Evolutionary conservation across 2,329 filamentous ascomycete genomes (phyloP).

Genomic region (Gaeumannomyces tritici): DNA sequence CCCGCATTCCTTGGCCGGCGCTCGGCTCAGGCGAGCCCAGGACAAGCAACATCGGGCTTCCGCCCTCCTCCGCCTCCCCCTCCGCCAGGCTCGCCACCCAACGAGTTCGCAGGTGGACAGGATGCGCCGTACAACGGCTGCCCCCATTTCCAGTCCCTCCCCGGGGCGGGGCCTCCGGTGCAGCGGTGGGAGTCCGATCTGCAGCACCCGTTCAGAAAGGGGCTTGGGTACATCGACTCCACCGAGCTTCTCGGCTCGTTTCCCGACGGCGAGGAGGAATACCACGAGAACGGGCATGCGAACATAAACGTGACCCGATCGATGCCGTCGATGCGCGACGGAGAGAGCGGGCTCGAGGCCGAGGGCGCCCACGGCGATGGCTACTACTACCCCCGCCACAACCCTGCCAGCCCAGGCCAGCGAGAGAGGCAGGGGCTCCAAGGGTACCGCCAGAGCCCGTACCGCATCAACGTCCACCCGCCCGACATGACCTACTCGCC

Average conservation of each 20-base stretch:
- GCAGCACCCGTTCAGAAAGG: constrained; percentile 12
- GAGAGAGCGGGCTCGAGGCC: background rate
- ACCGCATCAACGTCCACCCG: constrained; percentile 13
- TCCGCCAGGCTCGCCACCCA: constrained; percentile 2
- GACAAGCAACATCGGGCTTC: constrained; percentile 15
- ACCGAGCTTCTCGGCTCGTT: constrained; percentile 8
- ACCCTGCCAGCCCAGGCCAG: background rate
- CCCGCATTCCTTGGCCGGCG: constrained; percentile 18
- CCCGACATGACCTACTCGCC: constrained; percentile 12
- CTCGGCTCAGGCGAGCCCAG: constrained; percentile 22
- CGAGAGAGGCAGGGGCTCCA: background rate
- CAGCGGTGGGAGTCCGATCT: constrained; percentile 17
- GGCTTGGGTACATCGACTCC: constrained; percentile 11
- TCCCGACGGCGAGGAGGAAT: constrained; percentile 7
- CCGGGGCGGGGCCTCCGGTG: constrained; percentile 6
- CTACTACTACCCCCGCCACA: background rate
- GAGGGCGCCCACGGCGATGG: background rate
- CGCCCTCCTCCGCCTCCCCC: constrained; percentile 14
- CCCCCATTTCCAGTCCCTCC: constrained; percentile 3
- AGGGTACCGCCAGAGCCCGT: constrained; percentile 7
- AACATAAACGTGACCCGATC: background rate
- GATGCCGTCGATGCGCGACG: constrained; percentile 3
- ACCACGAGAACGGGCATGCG: background rate
- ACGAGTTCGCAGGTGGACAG: background rate
- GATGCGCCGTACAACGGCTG: background rate